Percentiles rank a stretch among this genome's conserved stretches.
Conservation (phyloP, 306 rosid species). For the Mimosa pudica region DNA sequence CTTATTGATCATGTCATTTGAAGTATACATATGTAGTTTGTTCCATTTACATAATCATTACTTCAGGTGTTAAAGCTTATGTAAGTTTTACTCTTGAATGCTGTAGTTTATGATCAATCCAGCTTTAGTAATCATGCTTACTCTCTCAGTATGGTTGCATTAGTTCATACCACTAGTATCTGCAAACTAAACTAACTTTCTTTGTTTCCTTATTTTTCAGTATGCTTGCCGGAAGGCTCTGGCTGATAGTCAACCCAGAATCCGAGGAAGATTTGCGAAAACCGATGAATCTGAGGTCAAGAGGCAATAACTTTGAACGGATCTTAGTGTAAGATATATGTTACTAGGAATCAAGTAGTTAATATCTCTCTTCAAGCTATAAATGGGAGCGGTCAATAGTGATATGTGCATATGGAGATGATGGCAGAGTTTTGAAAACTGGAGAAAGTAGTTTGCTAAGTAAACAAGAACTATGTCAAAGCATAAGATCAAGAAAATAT, state of each 20-base stretch:
- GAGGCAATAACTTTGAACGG: constrained; percentile 52
- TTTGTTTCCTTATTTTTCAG: constrained; percentile 39
- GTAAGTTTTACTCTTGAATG: background rate
- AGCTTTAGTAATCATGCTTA: constrained; percentile 10
- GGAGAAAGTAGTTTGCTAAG: constrained; percentile 36
- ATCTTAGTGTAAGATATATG: constrained; percentile 21
- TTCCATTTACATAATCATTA: background rate
- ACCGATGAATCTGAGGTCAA: constrained; percentile 68
- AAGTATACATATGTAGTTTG: background rate
- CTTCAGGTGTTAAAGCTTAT: constrained; percentile 1
- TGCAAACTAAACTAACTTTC: background rate
- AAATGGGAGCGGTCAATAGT: constrained; percentile 36
- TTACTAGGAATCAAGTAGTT: constrained; percentile 48
- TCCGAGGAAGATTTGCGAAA: constrained; percentile 98
- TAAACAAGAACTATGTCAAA: constrained; percentile 35
- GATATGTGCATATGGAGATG: constrained; percentile 20
- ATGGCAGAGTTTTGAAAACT: constrained; percentile 26
- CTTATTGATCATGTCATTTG: background rate
- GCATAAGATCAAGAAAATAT: background rate
- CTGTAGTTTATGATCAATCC: background rate
- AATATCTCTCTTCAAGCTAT: constrained; percentile 31
- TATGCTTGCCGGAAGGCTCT: constrained; percentile 99
- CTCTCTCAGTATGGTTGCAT: constrained; percentile 1
- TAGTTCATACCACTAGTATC: constrained; percentile 13
- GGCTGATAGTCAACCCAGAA: constrained; percentile 97